These are phyloP conservation scores for Dacryopinax primogenitus DNA, from an alignment of 768 basidiomycete genomes.

Conservation along the genomic window DNA sequence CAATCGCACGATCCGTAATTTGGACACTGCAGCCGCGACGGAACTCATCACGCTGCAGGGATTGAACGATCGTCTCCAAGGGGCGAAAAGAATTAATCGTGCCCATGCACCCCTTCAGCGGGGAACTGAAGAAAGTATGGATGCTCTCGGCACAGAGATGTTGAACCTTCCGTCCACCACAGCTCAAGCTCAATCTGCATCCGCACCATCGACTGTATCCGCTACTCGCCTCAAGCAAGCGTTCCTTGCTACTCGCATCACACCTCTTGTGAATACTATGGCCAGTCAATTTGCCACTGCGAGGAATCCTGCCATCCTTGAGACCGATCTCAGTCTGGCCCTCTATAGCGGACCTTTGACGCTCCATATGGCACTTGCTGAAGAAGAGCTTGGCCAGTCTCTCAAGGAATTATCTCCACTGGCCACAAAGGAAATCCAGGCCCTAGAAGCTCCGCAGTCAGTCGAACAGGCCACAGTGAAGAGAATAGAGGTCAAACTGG, in stretches of 20 bases:
- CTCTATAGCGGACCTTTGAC: neutral
- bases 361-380: neutral
- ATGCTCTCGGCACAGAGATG: neutral
- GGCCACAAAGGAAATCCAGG: no score
- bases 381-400: neutral
- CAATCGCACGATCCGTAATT: slow-evolving; percentile 1
- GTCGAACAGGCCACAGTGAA: neutral
- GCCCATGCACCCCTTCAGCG: neutral
- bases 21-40: neutral
- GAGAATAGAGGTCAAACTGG: neutral
- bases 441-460: neutral
- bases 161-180: neutral
- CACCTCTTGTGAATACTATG: neutral
- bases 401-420: no score
- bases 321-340: neutral
- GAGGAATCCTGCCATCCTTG: neutral
- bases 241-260: neutral
- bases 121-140: neutral
- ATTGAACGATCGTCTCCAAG: neutral
- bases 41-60: neutral
- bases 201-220: neutral
- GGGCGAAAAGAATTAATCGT: neutral
- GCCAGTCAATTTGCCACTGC: neutral
- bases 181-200: neutral
- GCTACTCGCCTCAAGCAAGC: neutral